Evolutionary conservation across 83 land plant species (phyloP), one percentile per base, ranked within the genome.

Genomic region (Picea engelmannii): DNA sequence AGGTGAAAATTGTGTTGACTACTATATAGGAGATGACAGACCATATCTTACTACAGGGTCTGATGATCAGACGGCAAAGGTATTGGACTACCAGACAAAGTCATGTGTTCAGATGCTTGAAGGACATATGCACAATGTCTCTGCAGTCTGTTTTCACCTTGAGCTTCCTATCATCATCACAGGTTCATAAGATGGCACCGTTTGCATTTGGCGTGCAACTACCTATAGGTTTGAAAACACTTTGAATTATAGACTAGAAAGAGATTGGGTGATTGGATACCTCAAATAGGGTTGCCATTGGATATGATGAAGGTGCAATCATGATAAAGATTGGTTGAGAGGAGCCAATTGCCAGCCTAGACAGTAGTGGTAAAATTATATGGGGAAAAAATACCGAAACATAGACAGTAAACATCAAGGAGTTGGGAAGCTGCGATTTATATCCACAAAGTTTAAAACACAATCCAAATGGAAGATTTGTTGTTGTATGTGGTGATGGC

Each of bases 41-140:
- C 99, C 99, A 35, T 92, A 95, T 84, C 83, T 97, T 21, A 92
- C 95, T 21, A 95, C 99, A 73, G 99, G 99, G 76, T 97, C 99
- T 52, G 99, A 97, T 90, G 99, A 97, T 87, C 96, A 97, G 59
- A 97, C 99, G 75, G 99, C 99, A 16, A 97, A 94, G 96, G 94
- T 95, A 10, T 95, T 96, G 98, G 98, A 95, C 71, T 95, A 97
- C 80, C 98, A 97, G 86, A 97, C 98, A 59, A 97, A 94, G 84
- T 92, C 92, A 82, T 97, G 99, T 83, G 97, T 97, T 44, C 98
- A 97, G 85, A 97, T 97, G 2, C 88, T 97, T 47, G 99, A 97
- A 84, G 99, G 99, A 20, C 99, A 97, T 62, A 97, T 97, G 62
- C 99, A 97, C 82, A 97, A 97, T 88, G 97, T 97, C 20, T 94